A percentile compares a stretch with the other conserved stretches of the same genome.
Evolutionary conservation across 768 basidiomycete genomes (phyloP).

Genomic region (Mycena olivaceomarginata): DNA sequence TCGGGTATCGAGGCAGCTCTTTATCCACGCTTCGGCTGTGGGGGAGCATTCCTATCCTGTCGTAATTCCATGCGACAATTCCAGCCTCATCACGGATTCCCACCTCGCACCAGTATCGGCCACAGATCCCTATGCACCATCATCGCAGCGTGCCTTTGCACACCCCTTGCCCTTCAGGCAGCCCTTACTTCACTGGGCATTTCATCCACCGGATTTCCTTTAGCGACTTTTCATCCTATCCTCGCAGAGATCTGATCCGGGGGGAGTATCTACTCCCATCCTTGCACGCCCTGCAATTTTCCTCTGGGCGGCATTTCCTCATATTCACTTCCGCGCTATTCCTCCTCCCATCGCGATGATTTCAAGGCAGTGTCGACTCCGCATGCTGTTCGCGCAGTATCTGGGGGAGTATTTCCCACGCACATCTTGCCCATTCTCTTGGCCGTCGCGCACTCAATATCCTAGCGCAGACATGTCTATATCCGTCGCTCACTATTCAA

Average conservation of each 20-base stretch:
- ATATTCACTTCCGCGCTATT: background rate
- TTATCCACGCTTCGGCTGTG: slow-evolving; percentile 7
- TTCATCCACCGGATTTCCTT: background rate
- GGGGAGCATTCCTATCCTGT: background rate
- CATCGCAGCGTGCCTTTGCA: background rate
- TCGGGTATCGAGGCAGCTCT: background rate
- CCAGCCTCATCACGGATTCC: background rate
- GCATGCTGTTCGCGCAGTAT: background rate
- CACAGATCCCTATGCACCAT: background rate
- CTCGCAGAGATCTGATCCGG: background rate
- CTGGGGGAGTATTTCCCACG: background rate
- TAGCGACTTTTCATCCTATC: background rate
- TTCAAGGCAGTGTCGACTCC: background rate
- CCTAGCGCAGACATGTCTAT: background rate
- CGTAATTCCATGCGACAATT: background rate
- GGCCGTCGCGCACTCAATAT: background rate
- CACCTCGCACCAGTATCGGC: background rate
- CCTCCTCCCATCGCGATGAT: background rate
- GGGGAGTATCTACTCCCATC: slow-evolving; percentile 9
- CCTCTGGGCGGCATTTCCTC: background rate
- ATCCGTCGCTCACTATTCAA: background rate
- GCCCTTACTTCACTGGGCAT: background rate
- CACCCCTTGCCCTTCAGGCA: background rate
- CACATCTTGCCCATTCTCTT: background rate
- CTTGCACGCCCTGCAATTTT: background rate